Conservation (phyloP, 352 stramenopile genomes). For the Phytophthora capsici region DNA sequence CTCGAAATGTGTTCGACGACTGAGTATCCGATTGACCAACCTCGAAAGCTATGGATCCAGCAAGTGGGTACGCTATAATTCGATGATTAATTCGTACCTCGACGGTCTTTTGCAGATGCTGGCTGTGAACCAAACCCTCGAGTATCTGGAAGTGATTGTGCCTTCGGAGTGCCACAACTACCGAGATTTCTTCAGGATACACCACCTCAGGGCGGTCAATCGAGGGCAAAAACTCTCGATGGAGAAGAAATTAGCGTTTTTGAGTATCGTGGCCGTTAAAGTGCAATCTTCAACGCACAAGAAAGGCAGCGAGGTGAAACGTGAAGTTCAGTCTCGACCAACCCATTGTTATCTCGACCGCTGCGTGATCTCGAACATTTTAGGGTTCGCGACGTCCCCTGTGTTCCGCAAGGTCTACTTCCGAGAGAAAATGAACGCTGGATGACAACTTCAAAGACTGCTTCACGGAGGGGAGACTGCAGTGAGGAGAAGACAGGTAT, state of each 20-base stretch:
- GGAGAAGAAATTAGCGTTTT: constrained; percentile 1
- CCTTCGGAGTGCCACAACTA: constrained; percentile 10
- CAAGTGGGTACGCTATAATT: neutral
- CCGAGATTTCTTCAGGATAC: constrained; percentile 7
- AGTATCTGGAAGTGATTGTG: constrained; percentile 16
- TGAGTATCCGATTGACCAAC: constrained; percentile 14
- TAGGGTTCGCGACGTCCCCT: constrained; percentile 2
- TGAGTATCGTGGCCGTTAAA: constrained; percentile 6
- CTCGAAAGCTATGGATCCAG: neutral
- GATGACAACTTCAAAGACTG: neutral
- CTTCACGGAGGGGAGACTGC: neutral
- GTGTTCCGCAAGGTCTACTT: constrained; percentile 20
- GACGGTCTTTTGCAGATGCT: constrained; percentile 13
- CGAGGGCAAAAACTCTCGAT: constrained; percentile 4
- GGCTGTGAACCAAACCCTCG: constrained; percentile 14
- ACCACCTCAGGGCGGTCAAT: constrained; percentile 7
- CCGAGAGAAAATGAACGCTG: constrained; percentile 3
- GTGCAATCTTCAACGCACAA: neutral
- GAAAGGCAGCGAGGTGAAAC: neutral
- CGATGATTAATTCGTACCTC: neutral
- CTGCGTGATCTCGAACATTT: constrained; percentile 6
- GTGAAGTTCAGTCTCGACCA: neutral
- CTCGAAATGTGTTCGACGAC: constrained; percentile 1
- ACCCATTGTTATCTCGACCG: constrained; percentile 4
- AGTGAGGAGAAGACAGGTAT: no score